Base-by-base conservation (phyloP, 23 red algal genomes). In the Gracilaria caudata region DNA sequence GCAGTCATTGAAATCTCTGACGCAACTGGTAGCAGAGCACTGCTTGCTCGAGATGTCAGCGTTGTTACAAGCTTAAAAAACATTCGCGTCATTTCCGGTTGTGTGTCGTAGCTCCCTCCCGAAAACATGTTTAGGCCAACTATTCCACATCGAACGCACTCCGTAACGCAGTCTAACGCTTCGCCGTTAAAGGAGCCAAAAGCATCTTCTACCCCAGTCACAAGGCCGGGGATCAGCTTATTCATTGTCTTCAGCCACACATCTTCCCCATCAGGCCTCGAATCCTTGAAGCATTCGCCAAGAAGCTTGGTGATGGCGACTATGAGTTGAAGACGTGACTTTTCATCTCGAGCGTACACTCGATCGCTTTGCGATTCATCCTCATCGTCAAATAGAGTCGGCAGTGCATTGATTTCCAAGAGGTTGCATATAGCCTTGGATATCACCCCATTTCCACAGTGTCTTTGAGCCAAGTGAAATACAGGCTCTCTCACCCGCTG, bases 341-440 rank as follows among this genome's bases (percentile, higher is more conserved):
- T 75, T 36, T 75, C 70, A 14, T 75, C 70, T 43, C 43, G 70
- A 75, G 6, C 29, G 29, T 4, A 75, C 2, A 25, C 70, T 43
- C 70, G 24, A 46, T 75, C 70, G 24, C 43, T 40, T 28, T 21
- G 47, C 21, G 43, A 16, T 47, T 75, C 70, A 29, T 75, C 53
- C 9, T 80, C 77, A 20, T 80, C 77, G 77, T 80, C 77, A 16
- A 80, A 63, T n/a, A 80, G 34, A 39, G 77, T 80, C 36, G 77
- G 77, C 34, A 59, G 21, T 38, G 56, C 51, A 28, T 63, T 60
- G 56, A 80, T 44, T 80, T 80, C 77, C 16, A 80, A 33, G 6
- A 80, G 36, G 56, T n/a, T 58, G 33, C 77, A 80, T 35, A 80
- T 80, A 8, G 77, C 77, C 25, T 63, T 80, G 21, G 77, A 80